phyloP scores from a whole-genome alignment of 805 yeast species.

The Nakazawaea wyomingensis region DNA sequence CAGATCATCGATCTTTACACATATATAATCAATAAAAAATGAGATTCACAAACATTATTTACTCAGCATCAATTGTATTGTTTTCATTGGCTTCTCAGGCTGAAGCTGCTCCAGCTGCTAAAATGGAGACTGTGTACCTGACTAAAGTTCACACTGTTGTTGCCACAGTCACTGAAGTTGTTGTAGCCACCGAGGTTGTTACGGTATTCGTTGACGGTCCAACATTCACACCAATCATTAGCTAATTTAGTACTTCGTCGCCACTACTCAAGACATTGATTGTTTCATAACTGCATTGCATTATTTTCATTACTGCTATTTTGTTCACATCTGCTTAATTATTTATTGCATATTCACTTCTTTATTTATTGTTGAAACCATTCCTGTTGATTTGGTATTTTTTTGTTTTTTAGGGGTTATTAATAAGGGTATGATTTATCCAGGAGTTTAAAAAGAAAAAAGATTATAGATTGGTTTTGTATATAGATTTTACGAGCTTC shows the following conservation, averaged over 20 bases:
- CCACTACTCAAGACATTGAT: no score
- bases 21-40: background rate
- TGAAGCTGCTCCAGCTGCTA: constrained; percentile 6
- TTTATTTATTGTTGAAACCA: background rate
- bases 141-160: background rate
- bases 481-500: no score
- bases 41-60: background rate
- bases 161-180: constrained; percentile 4
- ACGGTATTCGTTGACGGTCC: constrained; percentile 5
- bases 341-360: background rate
- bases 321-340: background rate
- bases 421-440: background rate
- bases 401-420: background rate
- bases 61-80: background rate
- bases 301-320: no score
- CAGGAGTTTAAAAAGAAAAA: no score
- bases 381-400: background rate
- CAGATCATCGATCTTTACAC: no score
- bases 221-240: background rate
- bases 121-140: background rate
- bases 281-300: no score
- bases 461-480: no score
- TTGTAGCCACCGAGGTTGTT: constrained; percentile 1
- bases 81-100: background rate
- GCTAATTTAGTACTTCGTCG: background rate